Evolutionary conservation across 371 early-diverging fungal genomes (phyloP), one percentile per base, ranked within the genome.

Genomic region (Catenaria anguillulae): DNA sequence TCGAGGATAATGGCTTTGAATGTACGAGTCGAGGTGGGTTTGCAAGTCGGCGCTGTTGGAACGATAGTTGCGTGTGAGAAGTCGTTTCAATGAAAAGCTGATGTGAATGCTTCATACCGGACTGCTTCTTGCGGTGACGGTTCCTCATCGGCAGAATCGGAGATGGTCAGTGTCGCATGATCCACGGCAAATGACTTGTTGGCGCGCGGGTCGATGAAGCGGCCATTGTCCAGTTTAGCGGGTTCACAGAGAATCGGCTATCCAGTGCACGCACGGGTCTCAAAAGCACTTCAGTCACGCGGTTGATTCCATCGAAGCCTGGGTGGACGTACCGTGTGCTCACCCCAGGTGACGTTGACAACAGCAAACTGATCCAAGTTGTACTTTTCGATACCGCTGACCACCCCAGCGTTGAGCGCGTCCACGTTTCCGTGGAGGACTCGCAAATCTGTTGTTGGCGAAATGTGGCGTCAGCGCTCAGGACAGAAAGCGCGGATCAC

Each of bases 341-440:
- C 78, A 60, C 71, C 64, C 33, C 74, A 87, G 0, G 89, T 85
- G 13, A 83, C 75, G 8, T 70, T 70, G 10, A 85, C 85, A 8
- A 84, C 80, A 37, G 82, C 77, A 64, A 86, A 82, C 67, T 93
- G 89, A 64, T 87, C 86, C 33, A 79, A 82, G 70, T 93, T 89
- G 72, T 93, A 90, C 63, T 88, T 80, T 55, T 80, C 84, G 63
- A 94, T 73, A 10, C 87, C 80, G 12, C 73, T 68, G n/a, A 79
- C 64, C 56, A 92, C 83, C 34, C 81, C 84, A 35, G 77, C 76
- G 60, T 88, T 80, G 56, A 93, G 72, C 8, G 80, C 78, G 4
- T 80, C 84, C 63, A 92, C 92, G 72, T 95, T 81, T 60, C 80
- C 80, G 50, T 93, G 76, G 60, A 94, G 78, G 4, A 81, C 84